Evolutionary conservation across 2,329 filamentous ascomycete species (phyloP), one percentile per base, ranked within the genome.

Genomic region (Alternaria angustiovoidea): DNA sequence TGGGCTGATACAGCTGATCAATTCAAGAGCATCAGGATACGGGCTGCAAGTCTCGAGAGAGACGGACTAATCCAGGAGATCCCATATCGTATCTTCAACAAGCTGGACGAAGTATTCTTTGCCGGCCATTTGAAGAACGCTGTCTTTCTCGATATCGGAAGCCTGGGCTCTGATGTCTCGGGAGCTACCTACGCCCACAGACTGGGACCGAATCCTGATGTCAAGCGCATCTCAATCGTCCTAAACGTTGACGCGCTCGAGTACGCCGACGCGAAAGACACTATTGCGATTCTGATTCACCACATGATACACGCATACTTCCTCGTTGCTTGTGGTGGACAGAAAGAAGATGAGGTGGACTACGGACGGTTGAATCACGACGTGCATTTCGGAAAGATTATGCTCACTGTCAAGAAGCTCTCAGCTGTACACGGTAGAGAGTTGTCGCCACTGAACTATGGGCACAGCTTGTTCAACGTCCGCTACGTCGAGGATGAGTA

Each of bases 281-380:
- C 80, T 26, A 61, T 81, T 14, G 78, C 76, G 16, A 70, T 65
- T 6, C 63, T 81, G 41, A 75, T 82, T 6, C 80, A 82, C 57
- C 80, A 82, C 44, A 82, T 82, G 80, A 80, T 81, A 36, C 80
- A 82, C 51, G 80, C 79, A 14, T 82, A 78, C 65, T 80, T 81
- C 57, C 70, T 81, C 3, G 70, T 81, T n/a, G 76, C 77, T 51
- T 82, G 80, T 51, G 78, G 78, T 8, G 71, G 74, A 2, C 73
- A 77, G 54, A 64, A 71, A 14, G 72, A 73, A 32, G 69, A 71
- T 5, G 73, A 73, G 42, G 68, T 67, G 1, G 69, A 60, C 24
- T 80, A 80, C 36, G 76, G 74, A 3, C 70, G 79, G 8, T 65
- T 82, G 24, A 63, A 63, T 30, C 79, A 82, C 58, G 77, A 73